These are phyloP conservation scores for Sindora glabra DNA, from an alignment of 306 rosid species.

Conservation along the genomic window DNA sequence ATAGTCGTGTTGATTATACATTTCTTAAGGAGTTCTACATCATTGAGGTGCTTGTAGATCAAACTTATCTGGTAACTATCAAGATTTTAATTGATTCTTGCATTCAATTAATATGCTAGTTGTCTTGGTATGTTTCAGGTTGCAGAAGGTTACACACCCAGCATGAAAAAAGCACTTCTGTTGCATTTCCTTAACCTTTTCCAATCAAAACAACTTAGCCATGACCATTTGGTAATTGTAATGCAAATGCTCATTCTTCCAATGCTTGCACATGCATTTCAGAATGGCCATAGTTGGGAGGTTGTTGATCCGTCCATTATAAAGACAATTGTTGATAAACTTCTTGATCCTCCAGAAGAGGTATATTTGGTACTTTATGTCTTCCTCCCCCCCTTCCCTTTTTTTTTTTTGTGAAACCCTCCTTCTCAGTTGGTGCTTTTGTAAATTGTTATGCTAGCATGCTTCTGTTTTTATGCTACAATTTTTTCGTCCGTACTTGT, in stretches of 20 bases:
- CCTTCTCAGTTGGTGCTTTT: background rate
- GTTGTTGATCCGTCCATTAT: conserved; percentile 83
- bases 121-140: conserved; percentile 49
- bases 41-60: conserved; percentile 61
- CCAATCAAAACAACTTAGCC: conserved; percentile 83
- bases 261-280: conserved; percentile 98
- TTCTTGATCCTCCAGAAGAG: conserved; percentile 99
- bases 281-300: conserved; percentile 95
- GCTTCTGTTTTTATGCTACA: background rate
- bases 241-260: conserved; percentile 99
- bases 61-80: conserved; percentile 4
- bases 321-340: conserved; percentile 93
- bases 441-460: background rate
- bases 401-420: background rate
- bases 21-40: conserved; percentile 97
- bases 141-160: conserved; percentile 83
- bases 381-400: no score
- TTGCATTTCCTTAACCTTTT: conserved; percentile 79
- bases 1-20: conserved; percentile 84
- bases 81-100: conserved; percentile 3
- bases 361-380: no score
- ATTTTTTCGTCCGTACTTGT: background rate
- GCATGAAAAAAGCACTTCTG: conserved; percentile 73
- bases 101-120: background rate
- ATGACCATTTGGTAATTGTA: conserved; percentile 86